Evolutionary conservation across 768 basidiomycete genomes (phyloP).

Genomic region (Trichaptum fuscoviolaceum): DNA sequence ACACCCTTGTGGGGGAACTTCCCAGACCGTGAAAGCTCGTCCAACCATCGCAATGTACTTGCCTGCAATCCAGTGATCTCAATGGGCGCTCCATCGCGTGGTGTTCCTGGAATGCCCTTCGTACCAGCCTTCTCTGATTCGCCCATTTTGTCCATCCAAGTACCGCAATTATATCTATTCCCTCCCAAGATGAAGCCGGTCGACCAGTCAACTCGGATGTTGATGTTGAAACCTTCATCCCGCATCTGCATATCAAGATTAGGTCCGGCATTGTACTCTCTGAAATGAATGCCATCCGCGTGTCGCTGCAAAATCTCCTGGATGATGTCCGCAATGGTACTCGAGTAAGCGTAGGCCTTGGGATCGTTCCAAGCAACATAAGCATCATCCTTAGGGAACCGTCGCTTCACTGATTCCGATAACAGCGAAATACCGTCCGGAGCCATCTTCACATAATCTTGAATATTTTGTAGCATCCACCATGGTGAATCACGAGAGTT

Average conservation of each 20-base stretch:
- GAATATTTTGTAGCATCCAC: constrained; percentile 99
- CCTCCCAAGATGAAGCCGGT: constrained; percentile 90
- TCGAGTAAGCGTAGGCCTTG: constrained; percentile 74
- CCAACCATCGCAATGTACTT: constrained; percentile 89
- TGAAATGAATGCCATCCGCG: constrained; percentile 86
- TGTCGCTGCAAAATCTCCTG: constrained; percentile 96
- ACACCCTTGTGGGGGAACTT: constrained; percentile 92
- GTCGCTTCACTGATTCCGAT: constrained; percentile 77
- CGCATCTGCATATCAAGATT: constrained; percentile 98
- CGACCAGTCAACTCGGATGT: constrained; percentile 92
- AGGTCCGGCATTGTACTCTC: constrained; percentile 94
- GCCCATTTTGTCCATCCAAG: constrained; percentile 99
- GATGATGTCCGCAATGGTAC: constrained; percentile 87
- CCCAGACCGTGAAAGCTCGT: constrained; percentile 53
- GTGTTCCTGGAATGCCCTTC: constrained; percentile 94
- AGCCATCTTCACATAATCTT: constrained; percentile 81
- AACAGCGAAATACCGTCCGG: constrained; percentile 83
- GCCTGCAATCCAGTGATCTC: constrained; percentile 94
- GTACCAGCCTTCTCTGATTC: constrained; percentile 88
- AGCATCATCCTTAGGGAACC: constrained; percentile 90
- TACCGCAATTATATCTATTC: constrained; percentile 80
- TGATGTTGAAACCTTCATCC: constrained; percentile 87
- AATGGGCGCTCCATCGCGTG: constrained; percentile 91
- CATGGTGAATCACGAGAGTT: constrained; percentile 98
- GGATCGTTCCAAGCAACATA: constrained; percentile 92